Percentiles rank a stretch among this genome's conserved stretches.
phyloP scores from a whole-genome alignment of 805 yeast species.

The Schwanniomyces vanrijiae region DNA sequence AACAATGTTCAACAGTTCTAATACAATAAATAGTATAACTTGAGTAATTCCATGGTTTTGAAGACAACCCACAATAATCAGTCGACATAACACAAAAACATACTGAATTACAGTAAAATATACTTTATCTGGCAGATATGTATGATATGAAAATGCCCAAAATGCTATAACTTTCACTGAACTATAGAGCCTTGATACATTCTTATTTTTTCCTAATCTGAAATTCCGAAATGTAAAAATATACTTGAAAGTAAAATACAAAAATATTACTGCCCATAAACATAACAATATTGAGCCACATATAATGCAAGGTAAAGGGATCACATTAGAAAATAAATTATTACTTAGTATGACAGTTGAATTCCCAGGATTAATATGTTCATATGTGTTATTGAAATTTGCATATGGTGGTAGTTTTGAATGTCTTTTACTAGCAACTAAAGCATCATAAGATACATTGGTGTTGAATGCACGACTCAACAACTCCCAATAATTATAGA shows the following conservation, averaged over 20 bases:
- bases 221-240: conserved; percentile 19
- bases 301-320: conserved; percentile 21
- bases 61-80: conserved; percentile 44
- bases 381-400: not conserved
- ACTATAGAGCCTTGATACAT: conserved; percentile 40
- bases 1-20: conserved; percentile 31
- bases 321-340: not conserved
- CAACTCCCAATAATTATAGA: conserved; percentile 12
- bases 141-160: conserved; percentile 48
- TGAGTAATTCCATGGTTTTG: conserved; percentile 47
- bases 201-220: conserved; percentile 15
- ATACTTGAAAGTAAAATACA: conserved; percentile 26
- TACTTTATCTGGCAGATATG: conserved; percentile 42
- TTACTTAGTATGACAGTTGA: not conserved
- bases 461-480: conserved; percentile 21
- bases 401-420: not conserved
- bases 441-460: conserved; percentile 22
- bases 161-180: conserved; percentile 45
- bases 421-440: conserved; percentile 6
- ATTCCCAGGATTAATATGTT: not conserved
- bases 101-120: conserved; percentile 39
- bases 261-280: conserved; percentile 19
- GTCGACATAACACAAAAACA: conserved; percentile 29
- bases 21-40: conserved; percentile 33
- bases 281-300: conserved; percentile 31